phyloP scores from a whole-genome alignment of 1,284 basidiomycete genomes.

The Leucoagaricus sp. region DNA sequence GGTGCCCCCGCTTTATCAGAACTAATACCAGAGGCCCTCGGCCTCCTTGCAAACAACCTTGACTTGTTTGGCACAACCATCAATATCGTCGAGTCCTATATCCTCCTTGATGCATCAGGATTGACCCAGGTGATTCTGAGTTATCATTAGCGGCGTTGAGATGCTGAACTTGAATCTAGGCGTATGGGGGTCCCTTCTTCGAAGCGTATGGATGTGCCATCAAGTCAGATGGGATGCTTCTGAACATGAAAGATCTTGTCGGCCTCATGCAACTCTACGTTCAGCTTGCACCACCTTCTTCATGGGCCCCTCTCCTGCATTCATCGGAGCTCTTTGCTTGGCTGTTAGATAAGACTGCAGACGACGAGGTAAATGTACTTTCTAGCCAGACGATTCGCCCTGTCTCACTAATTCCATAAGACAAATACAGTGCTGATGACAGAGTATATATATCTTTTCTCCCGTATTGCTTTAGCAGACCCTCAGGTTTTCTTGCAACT shows the following conservation, averaged over 20 bases:
- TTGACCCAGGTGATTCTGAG: conserved; percentile 64
- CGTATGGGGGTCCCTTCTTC: conserved; percentile 54
- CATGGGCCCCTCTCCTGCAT: conserved; percentile 75
- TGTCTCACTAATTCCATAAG: conserved; percentile 33
- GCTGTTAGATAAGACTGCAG: conserved; percentile 56
- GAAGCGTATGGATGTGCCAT: conserved; percentile 52
- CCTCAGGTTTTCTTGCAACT: conserved; percentile 65
- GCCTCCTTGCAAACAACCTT: conserved; percentile 67
- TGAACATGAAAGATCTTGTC: conserved; percentile 62
- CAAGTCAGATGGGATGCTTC: conserved; percentile 43
- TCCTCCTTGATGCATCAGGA: conserved; percentile 68
- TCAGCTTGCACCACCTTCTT: conserved; percentile 57
- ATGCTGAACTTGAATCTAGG: conserved; percentile 34
- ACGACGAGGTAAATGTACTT: conserved; percentile 57
- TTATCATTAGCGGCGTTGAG: not conserved
- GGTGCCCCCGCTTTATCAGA: conserved; percentile 61
- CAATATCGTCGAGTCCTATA: conserved; percentile 78
- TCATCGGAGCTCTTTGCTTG: conserved; percentile 67
- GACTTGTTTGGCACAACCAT: conserved; percentile 75
- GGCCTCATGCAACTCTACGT: conserved; percentile 55
- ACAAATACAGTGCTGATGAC: conserved; percentile 55
- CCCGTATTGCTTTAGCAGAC: conserved; percentile 68
- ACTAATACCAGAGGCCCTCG: conserved; percentile 67
- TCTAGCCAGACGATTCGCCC: not conserved
- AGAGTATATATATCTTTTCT: conserved; percentile 67